Evolutionary conservation across 805 yeast species (phyloP).

Genomic region (Yamadazyma ubonensis): DNA sequence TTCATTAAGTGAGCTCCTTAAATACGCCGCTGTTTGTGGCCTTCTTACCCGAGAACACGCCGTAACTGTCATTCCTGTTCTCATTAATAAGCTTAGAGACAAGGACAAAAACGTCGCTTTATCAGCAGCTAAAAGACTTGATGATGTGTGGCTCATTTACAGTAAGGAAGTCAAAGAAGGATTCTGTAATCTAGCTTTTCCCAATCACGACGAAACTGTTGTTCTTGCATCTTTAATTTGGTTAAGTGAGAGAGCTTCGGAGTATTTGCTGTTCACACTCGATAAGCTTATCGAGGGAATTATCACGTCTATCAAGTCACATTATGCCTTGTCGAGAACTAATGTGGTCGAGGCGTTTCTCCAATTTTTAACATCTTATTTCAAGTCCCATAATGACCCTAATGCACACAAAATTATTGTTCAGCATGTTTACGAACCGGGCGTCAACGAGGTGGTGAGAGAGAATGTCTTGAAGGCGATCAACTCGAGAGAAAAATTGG

Average conservation of each 20-base stretch:
- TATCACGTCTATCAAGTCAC: constrained; percentile 2
- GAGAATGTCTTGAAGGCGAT: constrained; percentile 6
- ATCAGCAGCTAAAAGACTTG: constrained; percentile 8
- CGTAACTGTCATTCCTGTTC: constrained; percentile 5
- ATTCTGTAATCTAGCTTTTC: constrained; percentile 5
- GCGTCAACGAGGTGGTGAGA: constrained; percentile 6
- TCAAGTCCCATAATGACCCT: constrained; percentile 8
- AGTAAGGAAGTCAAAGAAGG: constrained; percentile 4
- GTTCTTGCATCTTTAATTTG: constrained; percentile 4
- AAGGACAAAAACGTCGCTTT: constrained; percentile 1
- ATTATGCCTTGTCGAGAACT: constrained; percentile 7
- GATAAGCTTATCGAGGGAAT: constrained; percentile 6
- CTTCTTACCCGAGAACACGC: constrained; percentile 8
- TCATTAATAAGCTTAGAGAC: constrained; percentile 8
- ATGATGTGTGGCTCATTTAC: constrained; percentile 8
- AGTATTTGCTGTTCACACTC: constrained; percentile 5
- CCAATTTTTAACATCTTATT: constrained; percentile 4
- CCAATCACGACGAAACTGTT: constrained; percentile 5
- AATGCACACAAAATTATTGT: constrained; percentile 7
- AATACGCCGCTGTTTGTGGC: constrained; percentile 8
- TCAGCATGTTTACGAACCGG: constrained; percentile 3
- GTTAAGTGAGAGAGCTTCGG: constrained; percentile 5
- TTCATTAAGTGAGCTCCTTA: constrained; percentile 8
- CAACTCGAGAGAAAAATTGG: background rate
- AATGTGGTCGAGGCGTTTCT: constrained; percentile 8